Evolutionary conservation across 495 filamentous ascomycete genomes (phyloP).

Genomic region (Penicillium paxilli): DNA sequence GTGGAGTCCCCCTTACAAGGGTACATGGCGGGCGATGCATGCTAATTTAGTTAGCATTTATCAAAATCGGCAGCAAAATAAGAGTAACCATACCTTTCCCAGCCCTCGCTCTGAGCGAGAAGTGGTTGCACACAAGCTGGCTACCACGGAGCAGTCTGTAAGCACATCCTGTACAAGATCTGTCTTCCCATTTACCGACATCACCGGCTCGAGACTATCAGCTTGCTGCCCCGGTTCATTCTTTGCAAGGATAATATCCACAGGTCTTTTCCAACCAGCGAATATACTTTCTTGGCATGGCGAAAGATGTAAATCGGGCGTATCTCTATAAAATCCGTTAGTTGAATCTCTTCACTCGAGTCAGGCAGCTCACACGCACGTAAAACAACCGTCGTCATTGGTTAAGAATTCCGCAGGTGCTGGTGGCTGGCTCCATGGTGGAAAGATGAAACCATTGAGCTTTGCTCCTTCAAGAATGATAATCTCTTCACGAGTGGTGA

Average conservation of each 20-base stretch:
- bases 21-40: slow-evolving; percentile 68
- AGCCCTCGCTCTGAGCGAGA: slow-evolving; percentile 63
- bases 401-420: slow-evolving; percentile 49
- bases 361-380: slow-evolving; percentile 44
- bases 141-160: slow-evolving; percentile 95
- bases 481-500: slow-evolving; percentile 73
- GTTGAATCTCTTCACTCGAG: not conserved
- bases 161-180: slow-evolving; percentile 93
- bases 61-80: not conserved
- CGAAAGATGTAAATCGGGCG: slow-evolving; percentile 67
- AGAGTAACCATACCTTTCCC: slow-evolving; percentile 45
- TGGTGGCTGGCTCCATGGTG: slow-evolving; percentile 72
- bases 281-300: slow-evolving; percentile 68
- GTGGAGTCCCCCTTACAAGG: slow-evolving; percentile 62
- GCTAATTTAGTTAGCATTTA: slow-evolving; percentile 44
- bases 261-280: slow-evolving; percentile 76
- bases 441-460: slow-evolving; percentile 77
- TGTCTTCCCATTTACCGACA: slow-evolving; percentile 53
- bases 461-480: slow-evolving; percentile 75
- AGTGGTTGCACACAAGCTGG: slow-evolving; percentile 83
- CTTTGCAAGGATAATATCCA: slow-evolving; percentile 45
- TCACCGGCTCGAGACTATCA: slow-evolving; percentile 37
- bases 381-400: slow-evolving; percentile 36
- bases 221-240: slow-evolving; percentile 5
- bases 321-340: slow-evolving; percentile 59